phyloP scores from a whole-genome alignment of 345 rosid species.

The Bruguiera gymnorhiza region DNA sequence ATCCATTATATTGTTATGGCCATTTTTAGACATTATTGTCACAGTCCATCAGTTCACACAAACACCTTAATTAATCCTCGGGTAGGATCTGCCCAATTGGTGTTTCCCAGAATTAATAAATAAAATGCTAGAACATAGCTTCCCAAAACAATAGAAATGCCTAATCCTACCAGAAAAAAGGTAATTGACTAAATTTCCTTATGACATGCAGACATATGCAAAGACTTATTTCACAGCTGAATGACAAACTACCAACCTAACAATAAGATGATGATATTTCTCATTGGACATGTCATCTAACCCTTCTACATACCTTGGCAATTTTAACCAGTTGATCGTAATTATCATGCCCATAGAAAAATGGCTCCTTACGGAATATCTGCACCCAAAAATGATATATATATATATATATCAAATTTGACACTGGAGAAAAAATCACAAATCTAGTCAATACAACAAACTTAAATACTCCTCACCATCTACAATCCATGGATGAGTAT shows the following conservation, averaged over 20 bases:
- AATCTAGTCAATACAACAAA: constrained; percentile 18
- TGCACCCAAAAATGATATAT: constrained; percentile 34
- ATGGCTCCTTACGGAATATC: constrained; percentile 98
- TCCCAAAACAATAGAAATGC: background rate
- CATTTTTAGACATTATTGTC: no score
- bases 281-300: background rate
- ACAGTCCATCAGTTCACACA: no score
- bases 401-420: constrained; percentile 26
- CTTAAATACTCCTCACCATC: constrained; percentile 24
- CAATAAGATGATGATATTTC: background rate
- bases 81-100: background rate
- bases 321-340: constrained; percentile 96
- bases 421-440: constrained; percentile 14
- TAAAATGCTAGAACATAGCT: background rate
- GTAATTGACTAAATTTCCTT: background rate
- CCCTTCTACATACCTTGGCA: constrained; percentile 63
- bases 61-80: no score
- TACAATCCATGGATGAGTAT: constrained; percentile 27
- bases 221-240: background rate
- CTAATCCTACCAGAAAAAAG: background rate
- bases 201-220: background rate
- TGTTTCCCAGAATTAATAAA: background rate
- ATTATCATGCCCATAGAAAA: constrained; percentile 98
- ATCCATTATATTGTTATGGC: background rate
- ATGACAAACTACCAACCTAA: background rate